A percentile compares a stretch with the other conserved stretches of the same genome.
These are phyloP conservation scores for Melastoma malabathricum DNA, from an alignment of 345 rosid genomes.

Conservation along the genomic window DNA sequence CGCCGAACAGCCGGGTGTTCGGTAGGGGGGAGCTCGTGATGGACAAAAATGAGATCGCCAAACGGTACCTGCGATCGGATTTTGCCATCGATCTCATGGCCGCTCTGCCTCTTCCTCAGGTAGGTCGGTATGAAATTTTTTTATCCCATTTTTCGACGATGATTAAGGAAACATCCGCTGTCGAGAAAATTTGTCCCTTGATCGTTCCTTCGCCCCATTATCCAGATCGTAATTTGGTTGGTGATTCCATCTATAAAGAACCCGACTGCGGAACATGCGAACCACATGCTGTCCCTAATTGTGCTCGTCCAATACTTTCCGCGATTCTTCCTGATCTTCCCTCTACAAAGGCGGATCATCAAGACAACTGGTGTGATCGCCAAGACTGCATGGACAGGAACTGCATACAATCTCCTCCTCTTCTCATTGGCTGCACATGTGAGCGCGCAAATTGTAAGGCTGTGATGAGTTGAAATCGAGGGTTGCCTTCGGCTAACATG, in stretches of 20 bases:
- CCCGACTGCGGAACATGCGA: slow-evolving; percentile 28
- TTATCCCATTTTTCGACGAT: neutral
- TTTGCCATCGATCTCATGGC: slow-evolving; percentile 55
- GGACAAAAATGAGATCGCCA: slow-evolving; percentile 52
- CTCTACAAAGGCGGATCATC: slow-evolving; percentile 55
- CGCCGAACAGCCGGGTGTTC: slow-evolving; percentile 57
- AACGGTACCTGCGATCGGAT: slow-evolving; percentile 44
- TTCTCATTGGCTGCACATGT: slow-evolving; percentile 74
- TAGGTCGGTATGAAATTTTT: neutral
- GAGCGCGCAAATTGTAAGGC: neutral
- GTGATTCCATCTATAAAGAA: slow-evolving; percentile 45
- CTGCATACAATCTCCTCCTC: slow-evolving; percentile 66
- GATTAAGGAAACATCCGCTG: neutral
- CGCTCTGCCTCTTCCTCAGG: slow-evolving; percentile 88
- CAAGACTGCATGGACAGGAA: slow-evolving; percentile 85
- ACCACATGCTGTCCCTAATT: slow-evolving; percentile 61
- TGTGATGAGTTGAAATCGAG: neutral
- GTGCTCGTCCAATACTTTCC: slow-evolving; percentile 75
- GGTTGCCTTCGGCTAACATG: neutral
- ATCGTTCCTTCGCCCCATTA: slow-evolving; percentile 6
- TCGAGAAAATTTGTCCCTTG: neutral
- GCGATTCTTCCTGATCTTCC: slow-evolving; percentile 56
- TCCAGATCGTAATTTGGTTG: slow-evolving; percentile 65
- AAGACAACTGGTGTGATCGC: slow-evolving; percentile 78
- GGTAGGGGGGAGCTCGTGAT: slow-evolving; percentile 76